A percentile compares a stretch with the other conserved stretches of the same genome.
These are phyloP conservation scores for Tuber microsphaerosporum DNA, from an alignment of 495 filamentous ascomycete genomes.

Conservation along the genomic window DNA sequence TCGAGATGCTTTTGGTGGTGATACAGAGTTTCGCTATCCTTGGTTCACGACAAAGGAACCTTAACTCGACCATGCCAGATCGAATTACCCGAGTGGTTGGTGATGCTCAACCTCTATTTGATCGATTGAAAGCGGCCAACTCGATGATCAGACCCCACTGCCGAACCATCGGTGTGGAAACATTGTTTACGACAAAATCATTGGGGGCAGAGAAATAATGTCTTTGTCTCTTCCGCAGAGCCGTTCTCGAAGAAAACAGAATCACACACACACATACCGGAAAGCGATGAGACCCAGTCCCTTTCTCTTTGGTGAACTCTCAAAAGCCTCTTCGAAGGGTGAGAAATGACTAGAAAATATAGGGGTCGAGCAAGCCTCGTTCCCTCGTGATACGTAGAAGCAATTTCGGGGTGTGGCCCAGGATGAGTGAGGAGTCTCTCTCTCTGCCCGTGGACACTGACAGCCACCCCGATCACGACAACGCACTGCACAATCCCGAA, in stretches of 20 bases:
- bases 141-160: neutral
- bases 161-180: neutral
- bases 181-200: neutral
- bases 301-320: neutral
- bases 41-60: slow-evolving; percentile 4
- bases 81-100: slow-evolving; percentile 2
- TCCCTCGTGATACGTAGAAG: neutral
- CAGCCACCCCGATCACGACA: neutral
- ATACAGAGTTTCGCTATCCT: neutral
- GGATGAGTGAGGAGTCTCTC: no score
- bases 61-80: slow-evolving; percentile 1
- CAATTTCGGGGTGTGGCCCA: neutral
- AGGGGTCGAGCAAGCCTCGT: neutral
- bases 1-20: neutral
- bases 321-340: neutral
- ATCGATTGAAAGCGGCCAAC: neutral
- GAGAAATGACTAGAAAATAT: neutral
- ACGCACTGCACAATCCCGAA: neutral
- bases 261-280: neutral
- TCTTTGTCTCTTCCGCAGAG: neutral
- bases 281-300: neutral
- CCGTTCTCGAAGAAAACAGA: neutral
- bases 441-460: no score
- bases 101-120: neutral
- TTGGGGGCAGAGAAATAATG: neutral